These are phyloP conservation scores for Kodamaea hsintzibuensis DNA, from an alignment of 805 yeast genomes.

Conservation along the genomic window DNA sequence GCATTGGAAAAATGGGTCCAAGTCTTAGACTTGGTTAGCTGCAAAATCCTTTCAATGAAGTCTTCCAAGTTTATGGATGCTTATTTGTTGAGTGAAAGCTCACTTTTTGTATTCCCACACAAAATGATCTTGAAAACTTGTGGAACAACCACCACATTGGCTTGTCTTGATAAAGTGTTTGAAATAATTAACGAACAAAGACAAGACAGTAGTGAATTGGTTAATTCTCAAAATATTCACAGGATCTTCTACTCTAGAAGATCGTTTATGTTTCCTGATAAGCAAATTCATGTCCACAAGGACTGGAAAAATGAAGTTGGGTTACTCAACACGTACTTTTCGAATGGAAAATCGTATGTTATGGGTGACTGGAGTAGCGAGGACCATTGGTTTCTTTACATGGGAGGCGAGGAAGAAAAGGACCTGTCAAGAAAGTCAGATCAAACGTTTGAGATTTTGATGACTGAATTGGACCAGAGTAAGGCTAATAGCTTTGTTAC, in stretches of 20 bases:
- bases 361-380: conserved; percentile 74
- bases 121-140: conserved; percentile 89
- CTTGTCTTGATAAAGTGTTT: conserved; percentile 68
- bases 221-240: conserved; percentile 44
- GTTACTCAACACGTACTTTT: conserved; percentile 65
- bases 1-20: conserved; percentile 68
- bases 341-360: conserved; percentile 61
- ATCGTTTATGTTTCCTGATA: conserved; percentile 88
- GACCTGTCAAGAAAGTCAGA: conserved; percentile 31
- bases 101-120: conserved; percentile 85
- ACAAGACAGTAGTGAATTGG: conserved; percentile 22
- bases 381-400: conserved; percentile 90
- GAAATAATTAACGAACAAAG: conserved; percentile 33
- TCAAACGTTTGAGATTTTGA: conserved; percentile 84
- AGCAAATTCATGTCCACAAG: conserved; percentile 76
- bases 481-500: conserved; percentile 61
- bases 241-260: conserved; percentile 88
- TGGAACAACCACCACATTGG: conserved; percentile 90
- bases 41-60: conserved; percentile 83
- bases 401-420: conserved; percentile 18
- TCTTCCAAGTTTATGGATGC: conserved; percentile 71
- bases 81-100: conserved; percentile 83
- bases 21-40: conserved; percentile 77
- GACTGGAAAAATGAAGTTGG: conserved; percentile 82
- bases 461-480: conserved; percentile 75